Evolutionary conservation across 805 yeast genomes (phyloP).

Genomic region (Priceomyces carsonii): DNA sequence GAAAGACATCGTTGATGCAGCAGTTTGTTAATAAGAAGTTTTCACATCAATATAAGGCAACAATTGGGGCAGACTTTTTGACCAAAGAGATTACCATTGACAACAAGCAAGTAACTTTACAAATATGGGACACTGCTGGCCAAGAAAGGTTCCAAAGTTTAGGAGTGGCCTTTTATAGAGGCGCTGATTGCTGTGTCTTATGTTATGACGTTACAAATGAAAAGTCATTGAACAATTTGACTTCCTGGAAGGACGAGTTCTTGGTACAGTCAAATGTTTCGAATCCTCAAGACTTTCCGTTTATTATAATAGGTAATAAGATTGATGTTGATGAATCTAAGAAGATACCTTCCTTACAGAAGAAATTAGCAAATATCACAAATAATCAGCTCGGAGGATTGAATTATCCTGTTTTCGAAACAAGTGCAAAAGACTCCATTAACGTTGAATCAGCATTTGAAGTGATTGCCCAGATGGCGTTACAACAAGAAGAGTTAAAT

Average conservation of each 20-base stretch:
- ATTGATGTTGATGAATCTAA: constrained; percentile 92
- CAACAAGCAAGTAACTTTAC: constrained; percentile 69
- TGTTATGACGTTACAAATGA: constrained; percentile 95
- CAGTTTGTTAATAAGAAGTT: constrained; percentile 95
- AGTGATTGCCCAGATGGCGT: constrained; percentile 91
- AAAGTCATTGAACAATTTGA: constrained; percentile 85
- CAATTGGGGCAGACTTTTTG: constrained; percentile 95
- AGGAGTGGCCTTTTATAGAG: constrained; percentile 96
- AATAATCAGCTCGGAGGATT: constrained; percentile 61
- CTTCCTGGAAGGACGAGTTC: constrained; percentile 95
- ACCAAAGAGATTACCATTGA: constrained; percentile 89
- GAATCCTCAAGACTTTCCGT: constrained; percentile 95
- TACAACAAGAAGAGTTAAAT: constrained; percentile 91
- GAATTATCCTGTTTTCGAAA: constrained; percentile 81
- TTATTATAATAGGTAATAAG: constrained; percentile 92
- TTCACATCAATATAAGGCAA: constrained; percentile 93
- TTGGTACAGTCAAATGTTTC: constrained; percentile 88
- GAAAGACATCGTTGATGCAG: constrained; percentile 96
- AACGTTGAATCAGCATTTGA: constrained; percentile 96
- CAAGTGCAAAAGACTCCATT: constrained; percentile 96
- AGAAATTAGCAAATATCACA: constrained; percentile 50
- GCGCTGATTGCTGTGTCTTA: constrained; percentile 96
- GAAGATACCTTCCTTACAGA: constrained; percentile 61
- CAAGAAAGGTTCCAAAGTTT: constrained; percentile 96
- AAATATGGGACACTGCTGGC: constrained; percentile 99